Conservation (phyloP, 2,329 filamentous ascomycete species). For the Fusarium humuli region DNA sequence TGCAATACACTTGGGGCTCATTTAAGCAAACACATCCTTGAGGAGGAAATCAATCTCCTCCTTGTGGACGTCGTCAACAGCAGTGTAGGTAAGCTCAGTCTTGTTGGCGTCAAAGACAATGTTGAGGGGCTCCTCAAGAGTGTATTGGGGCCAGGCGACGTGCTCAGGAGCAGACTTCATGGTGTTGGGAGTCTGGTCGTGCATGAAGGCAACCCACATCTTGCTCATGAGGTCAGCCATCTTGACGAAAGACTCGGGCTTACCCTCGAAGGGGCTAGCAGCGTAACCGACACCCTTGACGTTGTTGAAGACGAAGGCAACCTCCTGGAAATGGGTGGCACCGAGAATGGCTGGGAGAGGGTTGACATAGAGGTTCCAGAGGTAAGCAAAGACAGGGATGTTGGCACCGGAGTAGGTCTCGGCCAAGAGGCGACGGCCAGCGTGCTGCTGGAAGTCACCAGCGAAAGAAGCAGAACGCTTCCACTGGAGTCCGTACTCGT, state of each 20-base stretch:
- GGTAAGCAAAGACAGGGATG: conserved; percentile 62
- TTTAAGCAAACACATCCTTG: conserved; percentile 34
- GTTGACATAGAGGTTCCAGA: conserved; percentile 61
- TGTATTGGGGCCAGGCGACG: conserved; percentile 58
- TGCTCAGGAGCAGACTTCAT: conserved; percentile 5
- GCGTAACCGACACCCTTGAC: conserved; percentile 56
- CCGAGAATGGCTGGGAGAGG: conserved; percentile 57
- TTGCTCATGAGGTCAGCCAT: conserved; percentile 61
- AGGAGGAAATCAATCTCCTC: conserved; percentile 56
- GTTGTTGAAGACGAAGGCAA: conserved; percentile 54
- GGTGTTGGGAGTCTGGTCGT: conserved; percentile 19
- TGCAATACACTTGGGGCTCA: background rate
- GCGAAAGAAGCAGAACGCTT: conserved; percentile 64
- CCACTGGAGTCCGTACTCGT: conserved; percentile 59
- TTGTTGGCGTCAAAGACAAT: conserved; percentile 63
- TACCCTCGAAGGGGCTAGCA: conserved; percentile 54
- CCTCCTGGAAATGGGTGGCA: conserved; percentile 45
- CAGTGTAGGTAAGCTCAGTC: conserved; percentile 54
- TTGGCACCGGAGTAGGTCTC: conserved; percentile 62
- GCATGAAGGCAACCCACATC: conserved; percentile 63
- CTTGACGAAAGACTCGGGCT: conserved; percentile 51
- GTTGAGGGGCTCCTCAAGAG: conserved; percentile 54
- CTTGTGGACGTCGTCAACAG: conserved; percentile 58
- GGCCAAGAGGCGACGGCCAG: conserved; percentile 64
- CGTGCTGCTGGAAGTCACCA: conserved; percentile 69